phyloP scores from a whole-genome alignment of 106 monocot genomes.

The Dioscorea zingiberensis region DNA sequence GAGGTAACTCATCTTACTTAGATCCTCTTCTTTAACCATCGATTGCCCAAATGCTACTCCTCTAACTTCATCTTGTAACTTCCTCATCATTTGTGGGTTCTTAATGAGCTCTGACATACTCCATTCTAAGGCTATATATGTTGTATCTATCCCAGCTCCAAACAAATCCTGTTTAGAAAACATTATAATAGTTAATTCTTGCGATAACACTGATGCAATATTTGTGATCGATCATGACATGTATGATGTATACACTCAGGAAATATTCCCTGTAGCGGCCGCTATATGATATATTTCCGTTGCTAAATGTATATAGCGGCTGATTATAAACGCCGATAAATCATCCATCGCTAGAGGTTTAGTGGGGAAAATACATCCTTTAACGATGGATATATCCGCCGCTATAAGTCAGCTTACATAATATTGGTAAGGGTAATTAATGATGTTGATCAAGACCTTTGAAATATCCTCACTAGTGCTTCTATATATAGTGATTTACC shows the following conservation, averaged over 20 bases:
- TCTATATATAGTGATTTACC: no score
- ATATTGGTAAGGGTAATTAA: no score
- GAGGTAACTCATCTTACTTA: not conserved
- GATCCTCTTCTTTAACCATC: not conserved
- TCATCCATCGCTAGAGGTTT: no score
- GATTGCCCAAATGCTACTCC: not conserved
- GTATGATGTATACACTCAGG: not conserved
- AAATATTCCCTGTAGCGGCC: no score
- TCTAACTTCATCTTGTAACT: slow-evolving; percentile 32
- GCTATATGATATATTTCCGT: no score
- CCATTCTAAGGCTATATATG: slow-evolving; percentile 23
- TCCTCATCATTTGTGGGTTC: slow-evolving; percentile 23
- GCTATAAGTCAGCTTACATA: no score
- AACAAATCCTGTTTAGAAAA: slow-evolving; percentile 20
- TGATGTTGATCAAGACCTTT: no score
- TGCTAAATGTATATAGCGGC: no score
- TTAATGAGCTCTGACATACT: slow-evolving; percentile 30
- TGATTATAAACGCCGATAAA: no score
- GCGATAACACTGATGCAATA: not conserved
- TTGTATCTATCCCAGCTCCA: slow-evolving; percentile 25
- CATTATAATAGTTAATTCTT: not conserved
- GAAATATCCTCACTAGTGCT: no score
- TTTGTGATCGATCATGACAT: not conserved
- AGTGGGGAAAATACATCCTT: no score
- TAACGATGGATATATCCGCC: no score